These are phyloP conservation scores for Dryas octopetala DNA, from an alignment of 306 rosid genomes.

Conservation along the genomic window DNA sequence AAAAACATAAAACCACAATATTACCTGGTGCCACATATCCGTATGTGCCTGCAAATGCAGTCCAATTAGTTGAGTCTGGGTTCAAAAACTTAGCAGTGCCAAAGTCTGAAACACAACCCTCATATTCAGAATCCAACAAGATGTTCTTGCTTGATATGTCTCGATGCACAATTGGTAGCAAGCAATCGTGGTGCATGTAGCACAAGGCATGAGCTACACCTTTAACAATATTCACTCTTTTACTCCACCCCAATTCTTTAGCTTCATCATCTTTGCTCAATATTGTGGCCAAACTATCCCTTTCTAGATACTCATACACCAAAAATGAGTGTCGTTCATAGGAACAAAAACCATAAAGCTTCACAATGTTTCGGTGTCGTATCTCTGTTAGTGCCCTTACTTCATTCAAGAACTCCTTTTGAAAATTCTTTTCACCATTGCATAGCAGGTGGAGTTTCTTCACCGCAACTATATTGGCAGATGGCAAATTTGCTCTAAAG, in stretches of 20 bases:
- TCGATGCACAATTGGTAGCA: slow-evolving; percentile 14
- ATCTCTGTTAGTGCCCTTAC: slow-evolving; percentile 13
- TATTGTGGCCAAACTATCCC: neutral
- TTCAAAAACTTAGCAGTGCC: slow-evolving; percentile 19
- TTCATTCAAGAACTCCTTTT: slow-evolving; percentile 16
- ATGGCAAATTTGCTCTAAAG: neutral
- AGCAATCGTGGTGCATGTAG: slow-evolving; percentile 24
- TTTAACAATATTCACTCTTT: slow-evolving; percentile 19
- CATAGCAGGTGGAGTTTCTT: slow-evolving; percentile 1
- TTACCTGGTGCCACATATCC: slow-evolving; percentile 26
- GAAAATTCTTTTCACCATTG: neutral
- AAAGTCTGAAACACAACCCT: slow-evolving; percentile 18
- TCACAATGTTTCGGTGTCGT: slow-evolving; percentile 22
- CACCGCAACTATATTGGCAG: neutral
- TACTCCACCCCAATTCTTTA: slow-evolving; percentile 13
- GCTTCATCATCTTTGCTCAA: slow-evolving; percentile 15
- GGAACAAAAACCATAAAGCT: slow-evolving; percentile 20
- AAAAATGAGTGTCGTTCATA: neutral
- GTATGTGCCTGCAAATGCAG: slow-evolving; percentile 22
- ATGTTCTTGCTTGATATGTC: slow-evolving; percentile 25
- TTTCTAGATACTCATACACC: slow-evolving; percentile 17
- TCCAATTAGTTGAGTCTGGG: slow-evolving; percentile 14
- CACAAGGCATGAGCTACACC: slow-evolving; percentile 23
- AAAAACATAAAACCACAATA: neutral
- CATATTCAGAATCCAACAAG: slow-evolving; percentile 5